phyloP scores from a whole-genome alignment of 495 filamentous ascomycete species.

The Mytilinidion resinicola region DNA sequence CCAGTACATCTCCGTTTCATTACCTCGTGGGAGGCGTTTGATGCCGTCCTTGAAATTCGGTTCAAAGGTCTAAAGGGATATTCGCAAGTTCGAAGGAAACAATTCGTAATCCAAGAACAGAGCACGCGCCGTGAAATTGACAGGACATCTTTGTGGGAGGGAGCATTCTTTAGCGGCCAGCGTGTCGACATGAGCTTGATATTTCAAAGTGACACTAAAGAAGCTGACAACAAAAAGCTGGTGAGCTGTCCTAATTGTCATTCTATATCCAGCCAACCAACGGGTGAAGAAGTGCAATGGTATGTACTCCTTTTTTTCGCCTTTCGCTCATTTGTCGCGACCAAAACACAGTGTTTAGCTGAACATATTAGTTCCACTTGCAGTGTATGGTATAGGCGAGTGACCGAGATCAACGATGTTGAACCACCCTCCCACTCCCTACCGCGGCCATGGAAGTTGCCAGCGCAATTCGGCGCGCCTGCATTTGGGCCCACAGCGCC shows the following conservation, averaged over 20 bases:
- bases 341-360: too few species aligned
- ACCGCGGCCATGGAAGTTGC: background rate
- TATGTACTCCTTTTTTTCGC: too few species aligned
- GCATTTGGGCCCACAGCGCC: background rate
- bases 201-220: background rate
- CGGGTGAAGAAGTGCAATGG: background rate
- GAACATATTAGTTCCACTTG: background rate
- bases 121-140: background rate
- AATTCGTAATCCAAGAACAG: conserved; percentile 10
- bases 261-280: background rate
- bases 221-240: background rate
- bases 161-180: background rate
- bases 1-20: conserved; percentile 11
- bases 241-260: background rate
- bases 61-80: conserved; percentile 4
- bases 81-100: background rate
- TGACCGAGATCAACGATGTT: background rate
- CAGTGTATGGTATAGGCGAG: background rate
- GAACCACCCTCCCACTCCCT: background rate
- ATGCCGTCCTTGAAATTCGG: conserved; percentile 7
- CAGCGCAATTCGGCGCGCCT: background rate
- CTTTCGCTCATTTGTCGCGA: too few species aligned
- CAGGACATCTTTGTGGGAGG: background rate
- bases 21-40: conserved; percentile 11
- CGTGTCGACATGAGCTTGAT: background rate